Base-by-base conservation (phyloP, 305 asterid genomes). In the Rubia balearica region DNA sequence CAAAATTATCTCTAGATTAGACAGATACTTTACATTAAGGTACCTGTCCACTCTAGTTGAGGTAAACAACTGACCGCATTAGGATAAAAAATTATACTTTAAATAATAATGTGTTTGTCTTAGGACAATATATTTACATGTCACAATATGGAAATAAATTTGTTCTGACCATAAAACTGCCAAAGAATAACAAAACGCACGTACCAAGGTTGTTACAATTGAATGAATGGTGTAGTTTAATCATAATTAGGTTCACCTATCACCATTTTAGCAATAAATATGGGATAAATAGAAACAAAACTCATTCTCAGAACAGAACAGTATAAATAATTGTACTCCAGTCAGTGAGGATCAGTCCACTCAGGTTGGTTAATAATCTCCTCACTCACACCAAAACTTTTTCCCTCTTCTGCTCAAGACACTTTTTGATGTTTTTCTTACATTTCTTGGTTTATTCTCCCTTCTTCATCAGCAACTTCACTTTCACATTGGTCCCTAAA, bases 301-400 rank as follows among this genome's bases (percentile, higher is more conserved):
- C 22, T 51, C 59, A 5, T 17, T 6, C 27, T 24, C n/a, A n/a
- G n/a, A 17, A 0, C 4, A 61, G 21, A 38, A 19, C 33, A 71
- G 49, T 59, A 73, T 67, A 66, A 67, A 70, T 70, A 41, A 64
- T 2, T 40, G 51, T 19, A 42, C 41, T 56, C 33, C 65, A 64
- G 75, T 70, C 59, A 49, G 57, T 49, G 57, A 55, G 73, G 63
- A 64, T 64, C 70, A 64, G 71, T 72, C 76, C 70, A 64, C 56
- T 72, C 65, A 53, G 42, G 55, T 30, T 67, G 68, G 75, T 72
- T 65, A 76, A 64, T 38, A 64, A 66, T 71, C 73, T 17, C 48
- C 30, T 14, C 66, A 22, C 40, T 13, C 41, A 36, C 42, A 73
- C 46, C 56, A 10, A 42, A 40, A 6, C 70, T 67, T 19, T 67